Conservation (phyloP, 768 basidiomycete species). For the Hericium erinaceus region DNA sequence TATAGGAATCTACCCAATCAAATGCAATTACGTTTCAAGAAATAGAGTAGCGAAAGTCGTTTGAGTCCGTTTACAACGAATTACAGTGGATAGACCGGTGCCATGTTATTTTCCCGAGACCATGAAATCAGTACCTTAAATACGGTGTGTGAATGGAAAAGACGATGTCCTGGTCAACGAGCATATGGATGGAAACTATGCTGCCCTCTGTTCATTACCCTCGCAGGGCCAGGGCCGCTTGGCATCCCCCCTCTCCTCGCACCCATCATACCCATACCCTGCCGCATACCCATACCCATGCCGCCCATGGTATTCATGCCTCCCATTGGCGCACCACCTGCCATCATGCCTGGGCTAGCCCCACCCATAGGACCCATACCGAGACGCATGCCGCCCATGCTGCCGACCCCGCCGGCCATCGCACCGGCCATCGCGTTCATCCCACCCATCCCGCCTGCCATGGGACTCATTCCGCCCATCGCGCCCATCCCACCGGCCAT, state of each 20-base stretch:
- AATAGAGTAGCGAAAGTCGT: too few species aligned
- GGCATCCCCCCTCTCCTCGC: constrained; percentile 55
- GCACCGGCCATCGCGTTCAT: constrained; percentile 28
- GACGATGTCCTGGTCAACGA: constrained; percentile 29
- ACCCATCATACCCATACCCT: constrained; percentile 17
- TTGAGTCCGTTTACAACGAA: too few species aligned
- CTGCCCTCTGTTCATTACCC: constrained; percentile 61
- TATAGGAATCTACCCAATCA: too few species aligned
- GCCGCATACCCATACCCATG: constrained; percentile 28
- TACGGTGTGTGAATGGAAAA: too few species aligned
- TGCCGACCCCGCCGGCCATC: constrained; percentile 14
- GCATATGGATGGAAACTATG: constrained; percentile 83
- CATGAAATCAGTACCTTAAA: too few species aligned
- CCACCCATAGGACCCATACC: constrained; percentile 31
- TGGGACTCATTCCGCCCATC: constrained; percentile 20
- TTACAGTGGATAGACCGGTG: too few species aligned
- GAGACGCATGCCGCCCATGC: constrained; percentile 15
- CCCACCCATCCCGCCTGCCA: constrained; percentile 20
- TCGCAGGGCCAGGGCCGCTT: constrained; percentile 36
- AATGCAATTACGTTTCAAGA: too few species aligned
- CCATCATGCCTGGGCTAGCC: constrained; percentile 30
- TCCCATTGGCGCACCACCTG: constrained; percentile 18
- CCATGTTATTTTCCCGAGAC: too few species aligned
- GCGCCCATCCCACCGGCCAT: constrained; percentile 15
- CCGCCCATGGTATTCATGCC: constrained; percentile 14